A percentile compares a stretch with the other conserved stretches of the same genome.
Evolutionary conservation across 2,329 filamentous ascomycete genomes (phyloP).

Genomic region (Cladophialophora exuberans): DNA sequence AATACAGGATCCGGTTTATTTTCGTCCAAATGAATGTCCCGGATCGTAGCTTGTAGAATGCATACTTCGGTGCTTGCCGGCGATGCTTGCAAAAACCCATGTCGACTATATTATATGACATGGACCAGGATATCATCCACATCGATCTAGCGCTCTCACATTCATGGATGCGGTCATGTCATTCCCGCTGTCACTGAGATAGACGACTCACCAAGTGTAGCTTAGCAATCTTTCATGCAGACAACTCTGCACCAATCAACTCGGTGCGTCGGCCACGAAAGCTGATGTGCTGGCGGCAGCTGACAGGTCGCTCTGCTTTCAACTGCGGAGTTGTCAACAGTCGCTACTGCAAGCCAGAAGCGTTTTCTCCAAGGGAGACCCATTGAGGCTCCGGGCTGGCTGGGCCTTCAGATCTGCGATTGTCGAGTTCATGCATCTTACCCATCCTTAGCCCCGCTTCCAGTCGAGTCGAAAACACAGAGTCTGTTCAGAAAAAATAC

Average conservation of each 20-base stretch:
- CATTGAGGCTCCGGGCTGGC: slow-evolving; percentile 10
- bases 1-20: neutral
- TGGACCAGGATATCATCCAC: neutral
- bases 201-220: neutral
- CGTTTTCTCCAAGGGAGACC: slow-evolving; percentile 9
- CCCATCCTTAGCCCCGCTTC: slow-evolving; percentile 5
- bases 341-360: slow-evolving; percentile 19
- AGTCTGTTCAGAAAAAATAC: neutral
- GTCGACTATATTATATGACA: neutral
- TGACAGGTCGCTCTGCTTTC: slow-evolving; percentile 23
- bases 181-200: neutral
- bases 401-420: slow-evolving; percentile 13
- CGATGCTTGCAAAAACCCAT: neutral
- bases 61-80: neutral
- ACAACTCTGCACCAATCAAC: slow-evolving; percentile 23
- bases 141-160: neutral
- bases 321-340: slow-evolving; percentile 9
- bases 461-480: slow-evolving; percentile 2
- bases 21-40: neutral
- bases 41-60: neutral
- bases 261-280: slow-evolving; percentile 17
- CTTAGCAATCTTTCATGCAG: slow-evolving; percentile 8
- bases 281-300: slow-evolving; percentile 30
- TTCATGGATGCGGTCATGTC: neutral
- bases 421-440: slow-evolving; percentile 15